A percentile compares a stretch with the other conserved stretches of the same genome.
phyloP scores from a whole-genome alignment of 768 basidiomycete species.

The Nevesoporus exiguus region DNA sequence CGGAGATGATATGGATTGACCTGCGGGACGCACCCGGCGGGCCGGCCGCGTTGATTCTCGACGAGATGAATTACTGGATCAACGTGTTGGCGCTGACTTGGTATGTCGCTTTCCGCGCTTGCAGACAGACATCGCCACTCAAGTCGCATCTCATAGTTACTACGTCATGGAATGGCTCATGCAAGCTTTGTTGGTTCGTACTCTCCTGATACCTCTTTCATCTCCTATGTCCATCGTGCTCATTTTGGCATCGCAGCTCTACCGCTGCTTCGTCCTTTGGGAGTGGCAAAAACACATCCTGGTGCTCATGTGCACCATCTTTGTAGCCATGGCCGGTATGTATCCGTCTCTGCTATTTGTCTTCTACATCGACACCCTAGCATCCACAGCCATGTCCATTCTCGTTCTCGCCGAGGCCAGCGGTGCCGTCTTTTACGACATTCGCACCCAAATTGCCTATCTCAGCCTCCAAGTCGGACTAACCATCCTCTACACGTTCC shows the following conservation, averaged over 20 bases:
- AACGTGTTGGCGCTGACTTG: slow-evolving; percentile 19
- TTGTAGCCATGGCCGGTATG: slow-evolving; percentile 2
- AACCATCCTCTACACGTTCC: slow-evolving; percentile 27
- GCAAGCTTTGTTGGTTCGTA: slow-evolving; percentile 20
- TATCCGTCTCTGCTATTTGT: neutral
- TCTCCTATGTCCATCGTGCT: neutral
- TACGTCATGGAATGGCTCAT: slow-evolving; percentile 30
- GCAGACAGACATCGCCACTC: neutral
- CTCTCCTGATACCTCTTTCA: neutral
- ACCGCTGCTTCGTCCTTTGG: slow-evolving; percentile 15
- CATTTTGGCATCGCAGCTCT: neutral
- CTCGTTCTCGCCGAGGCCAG: slow-evolving; percentile 8
- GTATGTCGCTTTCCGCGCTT: slow-evolving; percentile 7
- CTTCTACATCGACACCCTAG: neutral
- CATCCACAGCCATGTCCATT: slow-evolving; percentile 10
- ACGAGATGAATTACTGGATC: slow-evolving; percentile 12
- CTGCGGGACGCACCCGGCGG: slow-evolving; percentile 17
- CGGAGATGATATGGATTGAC: slow-evolving; percentile 31
- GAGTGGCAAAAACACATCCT: slow-evolving; percentile 6
- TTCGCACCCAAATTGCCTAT: slow-evolving; percentile 9
- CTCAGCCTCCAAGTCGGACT: slow-evolving; percentile 28
- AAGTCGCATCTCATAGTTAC: slow-evolving; percentile 12
- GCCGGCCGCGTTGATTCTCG: slow-evolving; percentile 9
- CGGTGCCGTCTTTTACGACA: slow-evolving; percentile 13
- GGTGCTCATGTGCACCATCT: slow-evolving; percentile 10